phyloP scores from a whole-genome alignment of 2,329 filamentous ascomycete species.

The Podosphaera aphanis region DNA sequence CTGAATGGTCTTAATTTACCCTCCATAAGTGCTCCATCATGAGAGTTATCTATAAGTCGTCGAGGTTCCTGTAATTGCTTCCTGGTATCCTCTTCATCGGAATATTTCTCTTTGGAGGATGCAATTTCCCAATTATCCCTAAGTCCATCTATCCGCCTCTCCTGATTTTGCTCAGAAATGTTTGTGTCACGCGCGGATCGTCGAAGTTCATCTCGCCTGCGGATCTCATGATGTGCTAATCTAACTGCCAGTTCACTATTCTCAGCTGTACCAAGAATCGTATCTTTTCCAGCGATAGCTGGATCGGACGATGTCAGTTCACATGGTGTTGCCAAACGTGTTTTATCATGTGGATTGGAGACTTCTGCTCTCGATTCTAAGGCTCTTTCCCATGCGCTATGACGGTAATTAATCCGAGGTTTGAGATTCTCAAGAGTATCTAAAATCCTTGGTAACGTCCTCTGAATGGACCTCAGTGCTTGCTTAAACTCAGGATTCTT shows the following conservation, averaged over 20 bases:
- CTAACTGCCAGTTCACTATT: constrained; percentile 56
- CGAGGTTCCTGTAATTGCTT: constrained; percentile 27
- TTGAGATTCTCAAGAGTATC: constrained; percentile 51
- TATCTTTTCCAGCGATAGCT: constrained; percentile 31
- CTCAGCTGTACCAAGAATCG: constrained; percentile 44
- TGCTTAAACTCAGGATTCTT: constrained; percentile 35
- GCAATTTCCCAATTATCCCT: constrained; percentile 29
- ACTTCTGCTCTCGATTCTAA: constrained; percentile 18
- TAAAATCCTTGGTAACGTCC: constrained; percentile 30
- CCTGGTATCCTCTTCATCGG: constrained; percentile 21
- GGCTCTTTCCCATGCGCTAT: constrained; percentile 40
- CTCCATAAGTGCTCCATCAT: constrained; percentile 9
- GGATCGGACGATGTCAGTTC: constrained; percentile 30
- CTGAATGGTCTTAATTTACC: constrained; percentile 10
- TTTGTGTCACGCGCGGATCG: constrained; percentile 33
- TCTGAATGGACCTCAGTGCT: constrained; percentile 30
- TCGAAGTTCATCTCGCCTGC: constrained; percentile 37
- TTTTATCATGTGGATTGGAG: not conserved
- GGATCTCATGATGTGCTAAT: constrained; percentile 49
- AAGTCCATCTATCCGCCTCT: constrained; percentile 27
- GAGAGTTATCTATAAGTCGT: constrained; percentile 17
- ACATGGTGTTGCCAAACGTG: not conserved
- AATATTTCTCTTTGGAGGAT: constrained; percentile 15
- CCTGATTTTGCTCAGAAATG: constrained; percentile 31
- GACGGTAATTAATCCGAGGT: constrained; percentile 48